Percentiles rank a stretch among this genome's conserved stretches.
Conservation (phyloP, 2,329 filamentous ascomycete genomes). For the Beauveria rudraprayagi region DNA sequence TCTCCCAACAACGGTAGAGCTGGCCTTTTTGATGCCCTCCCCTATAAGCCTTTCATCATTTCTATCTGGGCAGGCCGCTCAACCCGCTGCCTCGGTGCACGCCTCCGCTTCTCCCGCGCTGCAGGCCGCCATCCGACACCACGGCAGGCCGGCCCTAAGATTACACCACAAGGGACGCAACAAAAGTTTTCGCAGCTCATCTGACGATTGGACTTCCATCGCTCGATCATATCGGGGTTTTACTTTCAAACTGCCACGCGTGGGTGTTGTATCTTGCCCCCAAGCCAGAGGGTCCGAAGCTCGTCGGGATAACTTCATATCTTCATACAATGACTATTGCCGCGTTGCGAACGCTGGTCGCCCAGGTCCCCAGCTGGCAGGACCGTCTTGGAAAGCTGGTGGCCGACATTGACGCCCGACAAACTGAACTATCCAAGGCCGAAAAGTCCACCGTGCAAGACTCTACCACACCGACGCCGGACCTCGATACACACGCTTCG, state of each 20-base stretch:
- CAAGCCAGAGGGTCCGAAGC: neutral
- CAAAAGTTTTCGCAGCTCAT: neutral
- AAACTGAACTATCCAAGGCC: conserved; percentile 49
- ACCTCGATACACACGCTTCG: neutral
- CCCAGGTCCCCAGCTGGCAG: conserved; percentile 53
- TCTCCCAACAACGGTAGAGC: neutral
- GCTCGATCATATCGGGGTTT: neutral
- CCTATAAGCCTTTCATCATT: neutral
- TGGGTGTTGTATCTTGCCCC: neutral
- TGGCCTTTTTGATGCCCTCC: neutral
- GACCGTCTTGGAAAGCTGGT: conserved; percentile 51
- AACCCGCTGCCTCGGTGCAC: neutral
- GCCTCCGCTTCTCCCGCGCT: neutral
- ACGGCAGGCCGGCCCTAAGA: neutral
- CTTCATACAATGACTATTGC: conserved; percentile 38
- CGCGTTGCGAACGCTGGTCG: conserved; percentile 45
- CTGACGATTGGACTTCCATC: neutral
- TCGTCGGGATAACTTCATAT: neutral
- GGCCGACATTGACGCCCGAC: conserved; percentile 52
- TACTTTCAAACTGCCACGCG: neutral
- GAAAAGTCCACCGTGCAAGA: conserved; percentile 17
- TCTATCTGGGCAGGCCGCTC: neutral
- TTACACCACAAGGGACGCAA: neutral
- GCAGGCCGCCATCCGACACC: neutral
- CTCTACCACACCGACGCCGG: conserved; percentile 9